Conservation (phyloP, 805 yeast genomes). For the Cyberlindnera americana region DNA sequence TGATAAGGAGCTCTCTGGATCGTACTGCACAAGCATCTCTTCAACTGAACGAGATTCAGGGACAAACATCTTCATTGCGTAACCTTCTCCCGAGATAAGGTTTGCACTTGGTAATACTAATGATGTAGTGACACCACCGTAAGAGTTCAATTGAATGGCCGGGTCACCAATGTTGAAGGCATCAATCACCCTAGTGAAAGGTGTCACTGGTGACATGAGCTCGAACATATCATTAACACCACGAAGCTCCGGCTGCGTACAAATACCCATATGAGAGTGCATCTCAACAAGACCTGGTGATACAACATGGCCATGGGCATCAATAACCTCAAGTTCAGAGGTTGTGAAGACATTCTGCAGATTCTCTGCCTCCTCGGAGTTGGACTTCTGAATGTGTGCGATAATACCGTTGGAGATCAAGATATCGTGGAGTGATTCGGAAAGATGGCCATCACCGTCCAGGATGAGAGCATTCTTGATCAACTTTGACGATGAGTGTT, state of each 20-base stretch:
- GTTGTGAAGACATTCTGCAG: neutral
- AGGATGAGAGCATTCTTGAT: conserved; percentile 7
- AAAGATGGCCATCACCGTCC: conserved; percentile 7
- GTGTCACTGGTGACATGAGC: conserved; percentile 11
- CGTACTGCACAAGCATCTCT: conserved; percentile 9
- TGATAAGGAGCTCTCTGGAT: neutral
- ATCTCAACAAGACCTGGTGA: conserved; percentile 12
- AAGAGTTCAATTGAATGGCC: conserved; percentile 8
- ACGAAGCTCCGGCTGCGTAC: conserved; percentile 9
- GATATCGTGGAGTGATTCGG: conserved; percentile 2
- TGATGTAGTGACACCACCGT: conserved; percentile 9
- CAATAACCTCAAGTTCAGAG: conserved; percentile 2
- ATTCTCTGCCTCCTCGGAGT: neutral
- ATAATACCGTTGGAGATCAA: conserved; percentile 5
- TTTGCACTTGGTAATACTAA: conserved; percentile 11
- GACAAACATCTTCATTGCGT: conserved; percentile 9
- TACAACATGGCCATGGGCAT: conserved; percentile 6
- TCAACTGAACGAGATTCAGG: conserved; percentile 10
- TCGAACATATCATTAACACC: conserved; percentile 13
- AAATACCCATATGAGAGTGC: conserved; percentile 11
- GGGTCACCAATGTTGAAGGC: conserved; percentile 13
- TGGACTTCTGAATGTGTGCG: neutral
- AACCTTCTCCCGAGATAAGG: conserved; percentile 8
- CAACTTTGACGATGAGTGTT: neutral
- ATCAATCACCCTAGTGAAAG: conserved; percentile 11